A percentile compares a stretch with the other conserved stretches of the same genome.
Conservation (phyloP, 805 yeast genomes). For the Candida broadrunensis region DNA sequence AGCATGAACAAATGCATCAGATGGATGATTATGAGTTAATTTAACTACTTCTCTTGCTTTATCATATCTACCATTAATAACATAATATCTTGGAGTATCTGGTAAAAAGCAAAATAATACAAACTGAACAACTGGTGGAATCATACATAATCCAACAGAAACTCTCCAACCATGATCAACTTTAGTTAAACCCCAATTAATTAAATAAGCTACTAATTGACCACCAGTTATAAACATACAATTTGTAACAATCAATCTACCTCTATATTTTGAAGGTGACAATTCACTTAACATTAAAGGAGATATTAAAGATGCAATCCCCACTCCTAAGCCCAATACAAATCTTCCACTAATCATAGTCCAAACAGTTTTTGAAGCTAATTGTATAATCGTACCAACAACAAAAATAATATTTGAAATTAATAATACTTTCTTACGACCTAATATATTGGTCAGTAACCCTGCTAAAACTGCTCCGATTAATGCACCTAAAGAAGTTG, state of each 20-base stretch:
- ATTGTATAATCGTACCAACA: constrained; percentile 81
- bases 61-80: constrained; percentile 63
- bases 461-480: constrained; percentile 81
- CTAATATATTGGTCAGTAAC: constrained; percentile 72
- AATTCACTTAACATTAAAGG: constrained; percentile 90
- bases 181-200: constrained; percentile 79
- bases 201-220: constrained; percentile 89
- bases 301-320: constrained; percentile 90
- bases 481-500: constrained; percentile 92
- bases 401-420: constrained; percentile 79
- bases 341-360: constrained; percentile 90
- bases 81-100: constrained; percentile 90
- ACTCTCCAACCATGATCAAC: constrained; percentile 90
- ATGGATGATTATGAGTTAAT: constrained; percentile 60
- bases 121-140: constrained; percentile 82
- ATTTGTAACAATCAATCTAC: constrained; percentile 84
- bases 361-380: constrained; percentile 80
- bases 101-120: constrained; percentile 81
- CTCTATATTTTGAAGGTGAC: constrained; percentile 90
- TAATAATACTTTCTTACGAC: constrained; percentile 82
- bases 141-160: constrained; percentile 83
- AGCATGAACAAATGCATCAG: constrained; percentile 60
- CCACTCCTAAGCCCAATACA: constrained; percentile 95
- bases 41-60: constrained; percentile 65
- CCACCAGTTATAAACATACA: constrained; percentile 93